Conservation (phyloP, 208 protist genomes). For the Crithidia sp. region DNA sequence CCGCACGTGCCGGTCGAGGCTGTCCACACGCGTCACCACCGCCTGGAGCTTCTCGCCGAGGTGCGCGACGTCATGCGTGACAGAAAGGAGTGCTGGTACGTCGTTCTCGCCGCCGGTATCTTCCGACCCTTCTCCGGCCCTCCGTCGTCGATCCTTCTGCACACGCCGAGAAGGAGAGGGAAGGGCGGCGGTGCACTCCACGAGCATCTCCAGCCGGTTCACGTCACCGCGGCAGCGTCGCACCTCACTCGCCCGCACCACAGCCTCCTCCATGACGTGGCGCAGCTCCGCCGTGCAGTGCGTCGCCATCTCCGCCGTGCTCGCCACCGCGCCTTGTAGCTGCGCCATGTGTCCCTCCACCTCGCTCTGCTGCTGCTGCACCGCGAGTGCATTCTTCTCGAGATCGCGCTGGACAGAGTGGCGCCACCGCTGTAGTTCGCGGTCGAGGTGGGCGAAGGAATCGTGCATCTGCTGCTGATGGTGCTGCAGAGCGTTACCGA, state of each 20-base stretch:
- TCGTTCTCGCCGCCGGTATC: background rate
- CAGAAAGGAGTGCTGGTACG: background rate
- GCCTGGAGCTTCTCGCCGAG: conserved; percentile 46
- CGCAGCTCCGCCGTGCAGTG: conserved; percentile 45
- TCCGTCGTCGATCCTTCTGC: background rate
- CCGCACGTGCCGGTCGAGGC: conserved; percentile 45
- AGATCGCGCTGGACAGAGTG: conserved; percentile 33
- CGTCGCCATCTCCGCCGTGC: conserved; percentile 41
- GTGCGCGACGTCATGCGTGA: conserved; percentile 36
- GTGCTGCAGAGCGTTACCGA: conserved; percentile 50
- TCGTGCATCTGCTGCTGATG: conserved; percentile 58
- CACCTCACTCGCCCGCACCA: conserved; percentile 49
- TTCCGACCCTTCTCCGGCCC: background rate
- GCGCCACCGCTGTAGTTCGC: conserved; percentile 44
- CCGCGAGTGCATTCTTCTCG: conserved; percentile 24
- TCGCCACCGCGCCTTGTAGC: conserved; percentile 54
- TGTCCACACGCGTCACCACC: conserved; percentile 37
- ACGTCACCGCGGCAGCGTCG: conserved; percentile 72
- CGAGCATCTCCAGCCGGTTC: conserved; percentile 77
- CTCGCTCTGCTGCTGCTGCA: conserved; percentile 35
- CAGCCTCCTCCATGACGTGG: conserved; percentile 58
- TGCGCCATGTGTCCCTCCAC: conserved; percentile 55
- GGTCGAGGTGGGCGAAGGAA: conserved; percentile 43
- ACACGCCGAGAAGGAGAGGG: background rate
- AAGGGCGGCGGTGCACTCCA: conserved; percentile 34